phyloP scores from a whole-genome alignment of 1,139 yeast genomes.

The Meyerozyma guilliermondii region DNA sequence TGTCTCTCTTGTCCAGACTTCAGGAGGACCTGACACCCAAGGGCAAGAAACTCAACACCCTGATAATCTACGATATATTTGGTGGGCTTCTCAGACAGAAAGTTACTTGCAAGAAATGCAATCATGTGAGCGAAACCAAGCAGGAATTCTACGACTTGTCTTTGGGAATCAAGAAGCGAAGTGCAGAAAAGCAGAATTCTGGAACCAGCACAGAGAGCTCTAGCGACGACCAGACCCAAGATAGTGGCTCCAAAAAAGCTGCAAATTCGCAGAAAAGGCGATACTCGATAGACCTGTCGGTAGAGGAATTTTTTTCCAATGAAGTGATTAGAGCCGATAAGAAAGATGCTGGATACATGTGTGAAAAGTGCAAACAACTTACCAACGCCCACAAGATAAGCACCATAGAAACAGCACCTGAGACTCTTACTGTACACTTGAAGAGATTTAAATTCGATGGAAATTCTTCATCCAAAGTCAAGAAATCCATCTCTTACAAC shows the following conservation, averaged over 20 bases:
- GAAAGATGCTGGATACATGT: constrained; percentile 68
- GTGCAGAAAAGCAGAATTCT: constrained; percentile 14
- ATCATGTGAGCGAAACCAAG: constrained; percentile 76
- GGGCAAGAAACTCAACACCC: constrained; percentile 74
- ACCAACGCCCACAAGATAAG: constrained; percentile 77
- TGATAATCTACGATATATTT: constrained; percentile 85
- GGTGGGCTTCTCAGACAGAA: constrained; percentile 86
- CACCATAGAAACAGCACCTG: constrained; percentile 78
- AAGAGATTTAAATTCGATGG: constrained; percentile 90
- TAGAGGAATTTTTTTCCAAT: constrained; percentile 75
- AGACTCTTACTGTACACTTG: constrained; percentile 77
- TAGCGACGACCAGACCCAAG: constrained; percentile 5
- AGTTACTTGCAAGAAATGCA: constrained; percentile 78
- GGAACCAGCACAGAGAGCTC: constrained; percentile 4
- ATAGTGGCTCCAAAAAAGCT: not conserved
- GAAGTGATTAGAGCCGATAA: constrained; percentile 68
- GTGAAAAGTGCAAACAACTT: constrained; percentile 78
- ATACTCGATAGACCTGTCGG: constrained; percentile 68
- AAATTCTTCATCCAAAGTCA: constrained; percentile 70
- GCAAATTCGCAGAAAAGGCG: not conserved
- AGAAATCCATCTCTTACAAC: constrained; percentile 80
- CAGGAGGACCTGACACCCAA: constrained; percentile 93
- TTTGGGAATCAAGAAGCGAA: constrained; percentile 54
- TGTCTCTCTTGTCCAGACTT: constrained; percentile 80
- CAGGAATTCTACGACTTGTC: constrained; percentile 94